Percentiles rank a stretch among this genome's conserved stretches.
phyloP scores from a whole-genome alignment of 202 grass and related monocot genomes.

The Setaria italica region DNA sequence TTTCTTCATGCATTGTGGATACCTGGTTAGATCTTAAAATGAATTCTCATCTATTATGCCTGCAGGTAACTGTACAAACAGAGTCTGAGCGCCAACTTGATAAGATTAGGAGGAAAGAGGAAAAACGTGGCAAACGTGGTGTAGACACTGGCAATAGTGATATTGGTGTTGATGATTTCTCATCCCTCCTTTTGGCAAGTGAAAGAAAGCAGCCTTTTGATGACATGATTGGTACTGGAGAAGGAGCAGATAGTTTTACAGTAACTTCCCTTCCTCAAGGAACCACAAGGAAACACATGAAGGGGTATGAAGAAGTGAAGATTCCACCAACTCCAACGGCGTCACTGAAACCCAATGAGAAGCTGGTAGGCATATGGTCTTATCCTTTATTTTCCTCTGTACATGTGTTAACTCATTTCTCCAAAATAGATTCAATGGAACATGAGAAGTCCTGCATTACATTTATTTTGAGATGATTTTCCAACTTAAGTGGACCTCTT shows the following conservation, averaged over 20 bases:
- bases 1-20: slow-evolving; percentile 26
- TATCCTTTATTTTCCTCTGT: slow-evolving; percentile 31
- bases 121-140: slow-evolving; percentile 71
- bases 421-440: slow-evolving; percentile 31
- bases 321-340: slow-evolving; percentile 88
- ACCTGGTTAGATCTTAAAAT: slow-evolving; percentile 34
- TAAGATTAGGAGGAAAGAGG: slow-evolving; percentile 91
- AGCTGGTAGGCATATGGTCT: slow-evolving; percentile 62
- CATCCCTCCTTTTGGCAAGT: slow-evolving; percentile 82
- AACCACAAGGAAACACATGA: slow-evolving; percentile 79
- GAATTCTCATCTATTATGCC: slow-evolving; percentile 32
- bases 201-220: slow-evolving; percentile 86
- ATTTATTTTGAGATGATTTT: slow-evolving; percentile 31
- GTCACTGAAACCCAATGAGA: slow-evolving; percentile 77
- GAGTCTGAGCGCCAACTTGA: slow-evolving; percentile 88
- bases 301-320: slow-evolving; percentile 95
- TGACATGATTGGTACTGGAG: slow-evolving; percentile 84
- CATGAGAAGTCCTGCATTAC: slow-evolving; percentile 19
- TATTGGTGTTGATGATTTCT: slow-evolving; percentile 77
- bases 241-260: slow-evolving; percentile 59
- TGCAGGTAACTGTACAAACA: slow-evolving; percentile 91
- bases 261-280: slow-evolving; percentile 90
- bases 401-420: background rate
- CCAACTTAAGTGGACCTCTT: slow-evolving; percentile 5
- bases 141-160: slow-evolving; percentile 66